A percentile compares a stretch with the other conserved stretches of the same genome.
Conservation (phyloP, 768 basidiomycete genomes). For the Boletus sp. region DNA sequence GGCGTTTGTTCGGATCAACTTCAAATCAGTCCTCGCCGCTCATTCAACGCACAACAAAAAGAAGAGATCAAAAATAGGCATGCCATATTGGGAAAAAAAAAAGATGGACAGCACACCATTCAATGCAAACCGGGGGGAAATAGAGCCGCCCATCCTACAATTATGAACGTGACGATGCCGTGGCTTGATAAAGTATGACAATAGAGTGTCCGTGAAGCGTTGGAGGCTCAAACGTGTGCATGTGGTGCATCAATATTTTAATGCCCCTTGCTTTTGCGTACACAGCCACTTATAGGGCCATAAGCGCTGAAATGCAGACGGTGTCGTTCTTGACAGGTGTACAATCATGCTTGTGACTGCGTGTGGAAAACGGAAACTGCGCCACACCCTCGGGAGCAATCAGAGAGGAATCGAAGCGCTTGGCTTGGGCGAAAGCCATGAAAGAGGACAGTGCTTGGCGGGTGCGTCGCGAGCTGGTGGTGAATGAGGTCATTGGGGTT, state of each 20-base stretch:
- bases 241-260: neutral
- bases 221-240: neutral
- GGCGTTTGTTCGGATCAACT: no score
- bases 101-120: no score
- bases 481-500: neutral
- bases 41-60: no score
- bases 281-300: neutral
- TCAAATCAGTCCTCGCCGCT: no score
- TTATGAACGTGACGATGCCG: neutral
- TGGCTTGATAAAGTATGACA: neutral
- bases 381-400: neutral
- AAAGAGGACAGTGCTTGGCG: neutral
- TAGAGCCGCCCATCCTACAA: neutral
- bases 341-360: neutral
- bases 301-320: neutral
- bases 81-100: no score
- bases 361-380: neutral
- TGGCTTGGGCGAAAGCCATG: neutral
- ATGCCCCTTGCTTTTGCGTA: neutral
- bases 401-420: no score
- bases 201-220: neutral
- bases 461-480: neutral
- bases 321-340: neutral
- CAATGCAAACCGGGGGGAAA: neutral
- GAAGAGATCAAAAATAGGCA: no score